Evolutionary conservation across 192 early-diverging fungal genomes (phyloP), one percentile per base, ranked within the genome.

Genomic region (Backusella luteola): DNA sequence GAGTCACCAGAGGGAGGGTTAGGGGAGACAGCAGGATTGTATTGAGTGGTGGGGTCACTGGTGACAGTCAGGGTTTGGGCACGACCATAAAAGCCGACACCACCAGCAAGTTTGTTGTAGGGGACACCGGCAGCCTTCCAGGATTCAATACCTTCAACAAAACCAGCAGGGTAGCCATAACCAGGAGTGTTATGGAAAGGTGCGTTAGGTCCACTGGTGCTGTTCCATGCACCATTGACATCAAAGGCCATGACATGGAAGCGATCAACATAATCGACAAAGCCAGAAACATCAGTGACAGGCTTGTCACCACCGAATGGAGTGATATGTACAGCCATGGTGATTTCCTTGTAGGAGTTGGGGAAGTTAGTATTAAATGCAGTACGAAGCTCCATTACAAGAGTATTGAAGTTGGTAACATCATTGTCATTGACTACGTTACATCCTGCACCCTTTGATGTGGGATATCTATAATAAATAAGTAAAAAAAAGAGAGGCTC

Each of bases 181-280:
- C 80, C 83, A 66, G 79, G 38, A 15, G 56, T 6, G 35, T 75
- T 76, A 8, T 71, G 53, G 15, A 88, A 76, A 1, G 87, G 87
- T 15, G 87, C 87, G 42, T 88, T 88, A 26, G 87, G 79, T 29
- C 85, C 85, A 1, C 85, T 86, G 34, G 81, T 85, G 15, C 81
- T 67, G 17, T 85, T 85, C 88, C 89, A 92, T 23, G 83, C 76
- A 63, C 90, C 89, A 79, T 89, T 87, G 46, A 90, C 85, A 73
- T 83, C 91, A 75, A 93, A 93, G 19, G 85, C 82, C 91, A 94
- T 92, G 35, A 93, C 66, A 49, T 92, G 90, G 79, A 94, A 84
- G 26, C 85, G 87, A 76, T 91, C 88, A n/a, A 94, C 82, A 19
- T 81, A 78, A 26, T 76, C 76, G 14, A 85, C 88, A 76, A 89